A percentile compares a stretch with the other conserved stretches of the same genome.
Evolutionary conservation across 306 rosid genomes (phyloP).

Genomic region (Citrullus amarus): DNA sequence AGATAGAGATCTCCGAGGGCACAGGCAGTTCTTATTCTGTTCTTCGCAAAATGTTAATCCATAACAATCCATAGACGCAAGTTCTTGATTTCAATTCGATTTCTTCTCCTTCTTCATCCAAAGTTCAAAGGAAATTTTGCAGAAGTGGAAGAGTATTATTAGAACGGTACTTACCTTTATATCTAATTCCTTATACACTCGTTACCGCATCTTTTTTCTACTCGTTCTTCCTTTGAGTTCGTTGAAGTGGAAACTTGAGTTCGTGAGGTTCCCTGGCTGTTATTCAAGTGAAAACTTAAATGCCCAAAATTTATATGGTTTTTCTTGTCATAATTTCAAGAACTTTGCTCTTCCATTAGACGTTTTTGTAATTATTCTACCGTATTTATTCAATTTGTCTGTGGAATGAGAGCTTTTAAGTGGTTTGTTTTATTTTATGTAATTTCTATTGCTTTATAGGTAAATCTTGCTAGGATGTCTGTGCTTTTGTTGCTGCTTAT

Average conservation of each 20-base stretch:
- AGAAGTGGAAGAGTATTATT: neutral
- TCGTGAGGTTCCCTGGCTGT: neutral
- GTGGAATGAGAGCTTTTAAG: neutral
- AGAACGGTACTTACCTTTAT: neutral
- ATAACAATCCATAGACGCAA: neutral
- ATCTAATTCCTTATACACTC: neutral
- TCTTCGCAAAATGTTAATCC: neutral
- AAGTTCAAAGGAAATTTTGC: neutral
- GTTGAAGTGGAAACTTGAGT: too few relatives aligned
- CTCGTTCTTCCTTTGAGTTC: neutral
- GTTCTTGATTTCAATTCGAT: neutral
- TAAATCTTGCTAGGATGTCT: neutral
- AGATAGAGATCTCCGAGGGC: neutral
- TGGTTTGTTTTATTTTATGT: neutral
- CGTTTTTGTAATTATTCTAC: neutral
- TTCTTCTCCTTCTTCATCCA: neutral
- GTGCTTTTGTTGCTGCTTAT: neutral
- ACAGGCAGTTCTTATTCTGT: neutral
- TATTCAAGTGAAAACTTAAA: neutral
- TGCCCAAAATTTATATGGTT: neutral
- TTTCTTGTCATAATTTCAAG: neutral
- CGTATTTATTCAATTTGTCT: neutral
- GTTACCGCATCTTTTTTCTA: neutral
- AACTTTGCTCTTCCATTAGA: neutral
- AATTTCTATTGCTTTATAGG: neutral